Evolutionary conservation across 331 rosid genomes (phyloP), one percentile per base, ranked within the genome.

Genomic region (Acacia pycnantha): DNA sequence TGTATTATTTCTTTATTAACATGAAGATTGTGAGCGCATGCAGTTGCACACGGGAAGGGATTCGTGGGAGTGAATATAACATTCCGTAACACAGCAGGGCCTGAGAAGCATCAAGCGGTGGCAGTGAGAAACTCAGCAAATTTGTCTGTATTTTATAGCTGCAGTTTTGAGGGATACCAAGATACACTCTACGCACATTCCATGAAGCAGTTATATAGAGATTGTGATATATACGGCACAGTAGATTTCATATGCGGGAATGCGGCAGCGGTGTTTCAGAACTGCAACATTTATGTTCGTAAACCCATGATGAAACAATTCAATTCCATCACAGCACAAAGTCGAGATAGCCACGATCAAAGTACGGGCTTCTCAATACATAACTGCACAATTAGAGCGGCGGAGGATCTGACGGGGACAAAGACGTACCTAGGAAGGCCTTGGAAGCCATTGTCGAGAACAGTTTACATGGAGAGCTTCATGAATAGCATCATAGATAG

Each of bases 231-330:
- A n/a, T 92, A 89, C 73, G 95, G 97, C 37, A 92, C 97, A 0
- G 95, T 92, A 0, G 97, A 92, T 66, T 90, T 92, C 89, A 92
- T 92, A 47, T 92, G 89, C 1, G 97, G 97, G 2, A 90, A 92
- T 67, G 93, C 97, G 0, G 94, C 92, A 0, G 90, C 70, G 0
- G 88, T 92, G 0, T 75, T 92, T 66, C 95, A 92, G 77, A 89
- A 83, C 75, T 92, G 97, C 76, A 89, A 90, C 79, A 0, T 92
- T 1, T 88, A 84, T 19, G 88, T 92, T n/a, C 90, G 89, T 0
- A 84, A 85, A 1, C 93, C 95, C 2, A 84, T 90, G 94, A 77
- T 31, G 13, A 83, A 85, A 13, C 97, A 92, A 70, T 89, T 88
- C 91, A 92, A 90, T 33, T 88, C 93, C 72, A 88, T 92, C 56